phyloP scores from a whole-genome alignment of 1,284 basidiomycete genomes.

The Fomitopsis palustris region DNA sequence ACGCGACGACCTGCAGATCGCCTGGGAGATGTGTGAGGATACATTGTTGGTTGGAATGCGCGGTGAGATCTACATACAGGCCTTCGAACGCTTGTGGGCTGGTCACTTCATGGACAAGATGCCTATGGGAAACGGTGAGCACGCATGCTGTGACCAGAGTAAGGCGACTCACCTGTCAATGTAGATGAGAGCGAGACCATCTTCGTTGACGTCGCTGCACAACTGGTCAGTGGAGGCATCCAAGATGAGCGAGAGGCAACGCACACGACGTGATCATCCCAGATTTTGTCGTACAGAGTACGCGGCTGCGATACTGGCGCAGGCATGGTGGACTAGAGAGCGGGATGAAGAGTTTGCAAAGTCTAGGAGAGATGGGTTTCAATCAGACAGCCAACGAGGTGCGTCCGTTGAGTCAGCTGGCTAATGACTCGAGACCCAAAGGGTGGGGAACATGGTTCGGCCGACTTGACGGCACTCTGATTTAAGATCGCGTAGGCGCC shows the following conservation, averaged over 20 bases:
- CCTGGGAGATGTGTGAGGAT: constrained; percentile 33
- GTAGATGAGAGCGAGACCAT: constrained; percentile 87
- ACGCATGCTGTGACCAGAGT: not conserved
- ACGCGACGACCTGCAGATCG: constrained; percentile 81
- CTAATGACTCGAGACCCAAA: constrained; percentile 3
- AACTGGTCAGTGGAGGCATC: constrained; percentile 2
- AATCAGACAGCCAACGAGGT: not conserved
- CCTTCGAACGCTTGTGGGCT: constrained; percentile 97
- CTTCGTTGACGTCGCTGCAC: constrained; percentile 67
- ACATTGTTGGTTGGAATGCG: not conserved
- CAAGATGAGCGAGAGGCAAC: constrained; percentile 24
- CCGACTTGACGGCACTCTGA: not conserved
- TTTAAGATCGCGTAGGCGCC: not conserved
- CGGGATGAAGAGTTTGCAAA: not conserved
- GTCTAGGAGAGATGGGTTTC: not conserved
- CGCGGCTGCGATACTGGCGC: constrained; percentile 56
- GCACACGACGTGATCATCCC: constrained; percentile 92
- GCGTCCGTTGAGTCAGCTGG: constrained; percentile 1
- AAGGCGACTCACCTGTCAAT: constrained; percentile 72
- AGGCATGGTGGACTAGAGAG: constrained; percentile 42
- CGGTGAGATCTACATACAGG: constrained; percentile 48
- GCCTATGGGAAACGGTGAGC: constrained; percentile 42
- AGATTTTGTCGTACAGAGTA: constrained; percentile 95
- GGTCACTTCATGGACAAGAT: constrained; percentile 95
- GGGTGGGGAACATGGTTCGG: not conserved